Conservation (phyloP, 2,329 filamentous ascomycete species). For the Thielaviopsis populi region DNA sequence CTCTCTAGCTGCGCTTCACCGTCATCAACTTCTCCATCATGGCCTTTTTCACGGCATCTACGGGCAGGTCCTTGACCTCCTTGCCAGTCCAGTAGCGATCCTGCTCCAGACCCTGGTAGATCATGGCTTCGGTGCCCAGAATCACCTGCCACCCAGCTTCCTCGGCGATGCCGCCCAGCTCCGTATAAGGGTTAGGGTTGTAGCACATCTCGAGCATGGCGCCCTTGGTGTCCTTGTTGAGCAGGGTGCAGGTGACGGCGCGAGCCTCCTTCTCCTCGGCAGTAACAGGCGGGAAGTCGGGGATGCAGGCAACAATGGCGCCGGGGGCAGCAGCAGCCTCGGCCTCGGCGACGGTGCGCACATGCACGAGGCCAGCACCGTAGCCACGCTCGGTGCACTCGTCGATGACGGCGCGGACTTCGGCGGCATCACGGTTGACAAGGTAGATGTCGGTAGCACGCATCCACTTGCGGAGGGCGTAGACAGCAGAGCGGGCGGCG, state of each 20-base stretch:
- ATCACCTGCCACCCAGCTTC: slow-evolving; percentile 56
- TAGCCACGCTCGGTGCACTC: slow-evolving; percentile 48
- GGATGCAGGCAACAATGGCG: slow-evolving; percentile 59
- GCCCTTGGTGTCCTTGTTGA: slow-evolving; percentile 40
- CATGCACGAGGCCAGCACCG: slow-evolving; percentile 44
- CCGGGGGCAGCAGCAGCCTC: slow-evolving; percentile 41
- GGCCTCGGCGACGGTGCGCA: slow-evolving; percentile 47
- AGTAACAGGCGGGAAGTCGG: slow-evolving; percentile 57
- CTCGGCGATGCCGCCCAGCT: slow-evolving; percentile 46
- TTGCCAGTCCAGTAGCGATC: slow-evolving; percentile 50
- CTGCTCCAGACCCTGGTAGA: slow-evolving; percentile 64
- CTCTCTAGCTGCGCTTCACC: not conserved
- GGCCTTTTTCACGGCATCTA: slow-evolving; percentile 41
- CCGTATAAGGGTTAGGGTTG: slow-evolving; percentile 55
- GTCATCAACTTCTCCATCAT: slow-evolving; percentile 19
- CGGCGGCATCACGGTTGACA: slow-evolving; percentile 54
- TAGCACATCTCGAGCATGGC: slow-evolving; percentile 74
- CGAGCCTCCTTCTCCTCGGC: slow-evolving; percentile 46
- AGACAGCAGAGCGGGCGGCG: slow-evolving; percentile 62
- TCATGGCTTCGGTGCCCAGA: slow-evolving; percentile 59
- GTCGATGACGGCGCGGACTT: slow-evolving; percentile 50
- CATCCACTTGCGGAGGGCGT: slow-evolving; percentile 57
- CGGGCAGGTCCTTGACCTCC: slow-evolving; percentile 41
- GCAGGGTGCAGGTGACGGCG: slow-evolving; percentile 35
- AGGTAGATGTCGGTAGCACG: slow-evolving; percentile 56